Evolutionary conservation across 345 rosid genomes (phyloP).

Genomic region (Eucalyptus cladocalyx): DNA sequence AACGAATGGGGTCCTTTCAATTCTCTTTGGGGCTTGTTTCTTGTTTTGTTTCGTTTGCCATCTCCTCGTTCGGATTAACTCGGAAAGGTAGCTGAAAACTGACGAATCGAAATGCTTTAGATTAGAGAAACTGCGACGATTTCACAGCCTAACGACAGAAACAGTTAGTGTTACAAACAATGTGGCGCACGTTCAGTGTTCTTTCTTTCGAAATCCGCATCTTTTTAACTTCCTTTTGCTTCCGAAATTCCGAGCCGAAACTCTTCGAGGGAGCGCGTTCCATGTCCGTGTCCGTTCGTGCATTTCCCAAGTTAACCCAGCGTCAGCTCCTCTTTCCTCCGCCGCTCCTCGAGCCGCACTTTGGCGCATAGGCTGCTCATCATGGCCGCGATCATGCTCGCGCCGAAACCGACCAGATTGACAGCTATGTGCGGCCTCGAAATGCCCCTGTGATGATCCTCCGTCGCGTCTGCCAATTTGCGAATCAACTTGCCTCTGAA

Average conservation of each 20-base stretch:
- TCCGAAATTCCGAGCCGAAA: neutral
- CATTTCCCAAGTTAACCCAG: neutral
- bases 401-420: neutral
- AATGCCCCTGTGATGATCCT: neutral
- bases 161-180: neutral
- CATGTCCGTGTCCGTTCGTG: neutral
- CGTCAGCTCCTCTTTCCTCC: neutral
- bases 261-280: neutral
- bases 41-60: neutral
- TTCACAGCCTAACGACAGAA: neutral
- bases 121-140: neutral
- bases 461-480: conserved; percentile 3
- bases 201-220: neutral
- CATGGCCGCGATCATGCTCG: neutral
- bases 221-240: neutral
- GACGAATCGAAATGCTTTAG: neutral
- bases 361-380: neutral
- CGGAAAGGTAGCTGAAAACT: neutral
- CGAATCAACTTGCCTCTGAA: conserved; percentile 15
- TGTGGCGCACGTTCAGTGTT: neutral
- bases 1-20: neutral
- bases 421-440: neutral
- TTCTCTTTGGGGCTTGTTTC: neutral
- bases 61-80: neutral
- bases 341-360: neutral